phyloP scores from a whole-genome alignment of 768 basidiomycete genomes.

The Amanita fuliginea region DNA sequence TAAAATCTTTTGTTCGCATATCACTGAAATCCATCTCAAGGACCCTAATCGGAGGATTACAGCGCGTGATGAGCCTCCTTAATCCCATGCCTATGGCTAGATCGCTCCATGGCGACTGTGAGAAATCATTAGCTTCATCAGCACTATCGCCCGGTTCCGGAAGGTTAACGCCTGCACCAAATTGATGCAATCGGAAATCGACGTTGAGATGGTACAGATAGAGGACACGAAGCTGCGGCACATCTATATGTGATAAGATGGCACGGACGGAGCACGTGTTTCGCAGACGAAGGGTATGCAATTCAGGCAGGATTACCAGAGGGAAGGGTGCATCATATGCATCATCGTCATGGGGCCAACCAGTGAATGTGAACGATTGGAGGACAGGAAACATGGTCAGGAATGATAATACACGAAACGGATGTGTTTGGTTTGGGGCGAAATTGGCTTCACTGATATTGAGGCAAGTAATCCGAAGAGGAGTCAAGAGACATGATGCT shows the following conservation, averaged over 20 bases:
- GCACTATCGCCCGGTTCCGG: constrained; percentile 61
- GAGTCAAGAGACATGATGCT: constrained; percentile 25
- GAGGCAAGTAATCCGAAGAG: constrained; percentile 46
- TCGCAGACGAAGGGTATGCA: constrained; percentile 46
- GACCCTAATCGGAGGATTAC: constrained; percentile 48
- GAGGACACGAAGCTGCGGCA: constrained; percentile 49
- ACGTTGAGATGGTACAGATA: constrained; percentile 60
- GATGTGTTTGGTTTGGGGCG: constrained; percentile 25
- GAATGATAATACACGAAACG: constrained; percentile 45
- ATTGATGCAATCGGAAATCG: constrained; percentile 42
- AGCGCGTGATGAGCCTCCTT: constrained; percentile 49
- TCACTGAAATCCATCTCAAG: constrained; percentile 77
- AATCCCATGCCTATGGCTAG: constrained; percentile 75
- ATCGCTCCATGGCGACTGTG: constrained; percentile 69
- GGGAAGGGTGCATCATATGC: constrained; percentile 20
- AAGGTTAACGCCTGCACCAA: constrained; percentile 52
- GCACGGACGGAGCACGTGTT: constrained; percentile 53
- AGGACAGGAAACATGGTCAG: constrained; percentile 51
- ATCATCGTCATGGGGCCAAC: constrained; percentile 38
- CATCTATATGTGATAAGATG: constrained; percentile 52
- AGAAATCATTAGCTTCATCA: constrained; percentile 64
- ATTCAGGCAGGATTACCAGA: constrained; percentile 41
- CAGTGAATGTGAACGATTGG: constrained; percentile 45
- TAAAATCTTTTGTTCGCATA: constrained; percentile 77
- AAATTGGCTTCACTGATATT: constrained; percentile 40